Conservation (phyloP, 768 basidiomycete species). For the Lepiota brunneoincarnata region DNA sequence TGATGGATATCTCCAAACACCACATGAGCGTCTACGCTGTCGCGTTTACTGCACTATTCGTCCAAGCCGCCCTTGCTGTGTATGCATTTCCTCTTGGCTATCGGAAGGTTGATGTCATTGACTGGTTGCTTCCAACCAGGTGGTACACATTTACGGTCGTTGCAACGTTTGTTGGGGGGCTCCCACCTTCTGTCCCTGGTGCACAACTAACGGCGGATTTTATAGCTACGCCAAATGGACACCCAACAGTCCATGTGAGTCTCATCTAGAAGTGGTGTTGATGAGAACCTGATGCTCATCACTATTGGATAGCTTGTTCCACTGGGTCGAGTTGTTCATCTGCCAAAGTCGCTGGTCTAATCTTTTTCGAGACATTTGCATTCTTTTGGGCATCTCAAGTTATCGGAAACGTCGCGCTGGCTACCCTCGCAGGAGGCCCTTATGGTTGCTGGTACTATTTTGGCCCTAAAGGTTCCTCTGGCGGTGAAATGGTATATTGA, state of each 20-base stretch:
- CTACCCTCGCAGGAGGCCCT: constrained; percentile 79
- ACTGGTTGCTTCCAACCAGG: constrained; percentile 24
- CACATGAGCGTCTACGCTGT: constrained; percentile 81
- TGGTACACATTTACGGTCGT: constrained; percentile 80
- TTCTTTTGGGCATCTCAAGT: constrained; percentile 87
- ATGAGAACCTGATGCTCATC: background rate
- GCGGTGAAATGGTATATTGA: constrained; percentile 56
- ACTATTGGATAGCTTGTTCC: constrained; percentile 40
- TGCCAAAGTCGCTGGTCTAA: constrained; percentile 72
- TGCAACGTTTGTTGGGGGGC: constrained; percentile 56
- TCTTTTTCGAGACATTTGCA: constrained; percentile 79
- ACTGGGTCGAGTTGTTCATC: constrained; percentile 53
- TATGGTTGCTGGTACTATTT: constrained; percentile 86
- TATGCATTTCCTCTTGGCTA: constrained; percentile 28
- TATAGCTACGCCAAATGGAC: constrained; percentile 66
- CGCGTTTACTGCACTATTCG: constrained; percentile 63
- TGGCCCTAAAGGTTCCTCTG: constrained; percentile 52
- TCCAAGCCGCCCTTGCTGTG: constrained; percentile 72
- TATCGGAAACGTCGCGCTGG: constrained; percentile 72
- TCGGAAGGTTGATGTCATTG: constrained; percentile 7
- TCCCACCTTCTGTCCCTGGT: background rate
- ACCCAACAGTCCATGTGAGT: constrained; percentile 67
- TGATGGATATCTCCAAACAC: constrained; percentile 83
- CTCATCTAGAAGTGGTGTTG: background rate
- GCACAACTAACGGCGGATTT: background rate